Conservation (phyloP, 345 rosid genomes). For the Lumnitzera racemosa region DNA sequence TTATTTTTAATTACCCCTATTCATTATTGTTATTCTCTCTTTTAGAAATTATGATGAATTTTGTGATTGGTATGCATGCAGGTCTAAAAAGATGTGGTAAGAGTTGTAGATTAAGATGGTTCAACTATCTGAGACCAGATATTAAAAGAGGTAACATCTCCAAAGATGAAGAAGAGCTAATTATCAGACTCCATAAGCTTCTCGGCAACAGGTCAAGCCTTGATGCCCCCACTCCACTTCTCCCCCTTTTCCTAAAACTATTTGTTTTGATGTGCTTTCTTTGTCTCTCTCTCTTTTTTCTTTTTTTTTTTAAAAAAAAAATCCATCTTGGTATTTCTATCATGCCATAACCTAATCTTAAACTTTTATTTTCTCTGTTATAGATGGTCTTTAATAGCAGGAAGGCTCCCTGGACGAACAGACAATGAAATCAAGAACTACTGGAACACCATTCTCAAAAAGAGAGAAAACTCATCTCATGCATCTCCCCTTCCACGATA, state of each 20-base stretch:
- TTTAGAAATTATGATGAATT: neutral
- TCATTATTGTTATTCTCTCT: neutral
- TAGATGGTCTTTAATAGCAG: slow-evolving; percentile 65
- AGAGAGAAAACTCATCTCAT: slow-evolving; percentile 19
- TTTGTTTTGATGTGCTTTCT: no score
- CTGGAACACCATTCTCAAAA: slow-evolving; percentile 48
- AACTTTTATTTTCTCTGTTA: neutral
- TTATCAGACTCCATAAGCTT: slow-evolving; percentile 49
- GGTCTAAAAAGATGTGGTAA: slow-evolving; percentile 56
- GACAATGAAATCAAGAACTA: slow-evolving; percentile 66
- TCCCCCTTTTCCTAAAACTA: neutral
- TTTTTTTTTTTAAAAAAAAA: no score
- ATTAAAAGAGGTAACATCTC: slow-evolving; percentile 54
- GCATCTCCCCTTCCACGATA: neutral
- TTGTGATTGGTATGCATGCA: slow-evolving; percentile 1
- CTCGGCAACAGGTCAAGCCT: slow-evolving; percentile 47
- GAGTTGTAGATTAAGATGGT: slow-evolving; percentile 59
- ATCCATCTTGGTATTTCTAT: neutral
- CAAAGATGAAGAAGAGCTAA: slow-evolving; percentile 48
- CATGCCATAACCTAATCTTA: neutral
- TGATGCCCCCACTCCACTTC: neutral
- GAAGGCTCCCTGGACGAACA: slow-evolving; percentile 63
- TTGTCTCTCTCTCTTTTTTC: no score
- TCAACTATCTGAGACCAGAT: slow-evolving; percentile 51
- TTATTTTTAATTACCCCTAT: no score